phyloP scores from a whole-genome alignment of 1,139 yeast genomes.

The Taiozyma sp. region DNA sequence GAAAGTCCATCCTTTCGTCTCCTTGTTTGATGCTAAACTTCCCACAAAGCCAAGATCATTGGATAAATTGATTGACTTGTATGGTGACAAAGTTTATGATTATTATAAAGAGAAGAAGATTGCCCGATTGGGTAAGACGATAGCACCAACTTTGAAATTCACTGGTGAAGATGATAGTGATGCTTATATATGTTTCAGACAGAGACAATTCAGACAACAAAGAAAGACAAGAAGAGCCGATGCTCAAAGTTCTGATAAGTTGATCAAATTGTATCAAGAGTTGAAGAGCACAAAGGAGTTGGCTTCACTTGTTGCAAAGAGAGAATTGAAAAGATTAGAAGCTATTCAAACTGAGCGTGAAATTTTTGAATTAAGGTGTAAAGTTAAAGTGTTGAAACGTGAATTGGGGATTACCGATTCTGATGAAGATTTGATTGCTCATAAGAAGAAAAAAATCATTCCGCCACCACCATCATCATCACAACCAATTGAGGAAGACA shows the following conservation, averaged over 20 bases:
- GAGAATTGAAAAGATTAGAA: slow-evolving; percentile 61
- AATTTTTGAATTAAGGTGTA: slow-evolving; percentile 65
- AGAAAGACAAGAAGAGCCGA: slow-evolving; percentile 96
- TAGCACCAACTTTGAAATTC: slow-evolving; percentile 72
- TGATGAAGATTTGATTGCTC: slow-evolving; percentile 77
- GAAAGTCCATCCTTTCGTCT: slow-evolving; percentile 30
- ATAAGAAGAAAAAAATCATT: slow-evolving; percentile 61
- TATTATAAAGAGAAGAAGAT: slow-evolving; percentile 81
- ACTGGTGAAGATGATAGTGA: slow-evolving; percentile 88
- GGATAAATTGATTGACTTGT: slow-evolving; percentile 47
- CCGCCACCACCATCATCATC: slow-evolving; percentile 14
- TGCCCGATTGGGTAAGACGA: slow-evolving; percentile 59
- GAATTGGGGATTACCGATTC: slow-evolving; percentile 73
- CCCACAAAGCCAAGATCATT: slow-evolving; percentile 39
- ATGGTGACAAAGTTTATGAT: slow-evolving; percentile 66
- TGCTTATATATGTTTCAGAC: slow-evolving; percentile 92
- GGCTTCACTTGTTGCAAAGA: slow-evolving; percentile 62
- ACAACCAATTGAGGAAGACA: slow-evolving; percentile 11
- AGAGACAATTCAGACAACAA: slow-evolving; percentile 93
- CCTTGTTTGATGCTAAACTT: slow-evolving; percentile 43
- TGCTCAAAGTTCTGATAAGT: slow-evolving; percentile 79
- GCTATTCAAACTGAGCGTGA: slow-evolving; percentile 53
- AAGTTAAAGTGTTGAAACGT: slow-evolving; percentile 69
- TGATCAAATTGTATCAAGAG: slow-evolving; percentile 69
- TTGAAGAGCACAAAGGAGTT: slow-evolving; percentile 72